phyloP scores from a whole-genome alignment of 2,329 filamentous ascomycete genomes.

The Exserohilum turcica region DNA sequence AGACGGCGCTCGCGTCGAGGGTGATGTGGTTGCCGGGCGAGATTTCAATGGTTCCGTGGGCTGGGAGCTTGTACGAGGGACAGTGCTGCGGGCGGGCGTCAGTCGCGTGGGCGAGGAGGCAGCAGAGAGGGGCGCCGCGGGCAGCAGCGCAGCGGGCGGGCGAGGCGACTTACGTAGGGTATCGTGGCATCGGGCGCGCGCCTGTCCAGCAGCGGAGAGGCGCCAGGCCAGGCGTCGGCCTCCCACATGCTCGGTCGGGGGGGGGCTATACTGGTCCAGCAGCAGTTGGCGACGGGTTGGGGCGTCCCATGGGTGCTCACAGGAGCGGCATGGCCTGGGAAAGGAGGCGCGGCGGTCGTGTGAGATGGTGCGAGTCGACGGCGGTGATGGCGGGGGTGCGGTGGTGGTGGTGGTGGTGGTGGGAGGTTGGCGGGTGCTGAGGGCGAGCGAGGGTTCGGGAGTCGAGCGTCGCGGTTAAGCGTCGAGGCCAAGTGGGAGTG shows the following conservation, averaged over 20 bases:
- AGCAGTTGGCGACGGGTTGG: conserved; percentile 30
- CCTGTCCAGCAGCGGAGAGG: conserved; percentile 24
- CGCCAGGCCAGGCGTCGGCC: conserved; percentile 32
- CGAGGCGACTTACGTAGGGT: conserved; percentile 36
- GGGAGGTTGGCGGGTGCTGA: conserved; percentile 4
- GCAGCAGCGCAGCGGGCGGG: neutral
- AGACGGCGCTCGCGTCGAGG: conserved; percentile 64
- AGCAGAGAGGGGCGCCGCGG: neutral
- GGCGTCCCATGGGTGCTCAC: conserved; percentile 38
- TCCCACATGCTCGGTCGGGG: conserved; percentile 37
- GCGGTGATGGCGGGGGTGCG: no score
- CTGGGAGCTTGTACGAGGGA: conserved; percentile 66
- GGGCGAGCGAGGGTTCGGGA: conserved; percentile 11
- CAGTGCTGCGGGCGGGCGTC: conserved; percentile 55
- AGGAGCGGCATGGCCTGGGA: conserved; percentile 24
- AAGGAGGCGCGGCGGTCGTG: no score
- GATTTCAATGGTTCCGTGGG: conserved; percentile 61
- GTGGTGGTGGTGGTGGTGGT: no score
- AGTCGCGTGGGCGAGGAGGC: conserved; percentile 19
- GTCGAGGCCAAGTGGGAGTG: conserved; percentile 35
- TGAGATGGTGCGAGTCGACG: neutral
- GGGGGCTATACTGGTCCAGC: conserved; percentile 44
- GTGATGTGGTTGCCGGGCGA: conserved; percentile 61
- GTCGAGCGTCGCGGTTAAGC: conserved; percentile 20
- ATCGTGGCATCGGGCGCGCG: conserved; percentile 35